Percentiles rank a stretch among this genome's conserved stretches.
Evolutionary conservation across 257 asterid genomes (phyloP).

Genomic region (Orobanche coerulescens): DNA sequence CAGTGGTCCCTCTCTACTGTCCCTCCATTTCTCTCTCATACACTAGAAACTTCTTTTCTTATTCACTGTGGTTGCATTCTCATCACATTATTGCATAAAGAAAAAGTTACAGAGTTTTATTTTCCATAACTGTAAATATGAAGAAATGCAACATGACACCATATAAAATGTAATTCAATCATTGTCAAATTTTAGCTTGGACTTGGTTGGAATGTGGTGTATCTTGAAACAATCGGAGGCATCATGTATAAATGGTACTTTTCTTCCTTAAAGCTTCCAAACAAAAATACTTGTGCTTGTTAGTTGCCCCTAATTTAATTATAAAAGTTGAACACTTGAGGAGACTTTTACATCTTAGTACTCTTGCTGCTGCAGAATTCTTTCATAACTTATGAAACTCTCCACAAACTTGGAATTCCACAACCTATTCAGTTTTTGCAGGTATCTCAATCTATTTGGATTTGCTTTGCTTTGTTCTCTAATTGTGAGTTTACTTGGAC

Average conservation of each 20-base stretch:
- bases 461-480: background rate
- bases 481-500: slow-evolving; percentile 11
- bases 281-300: slow-evolving; percentile 6
- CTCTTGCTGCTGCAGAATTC: slow-evolving; percentile 56
- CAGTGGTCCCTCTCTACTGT: no score
- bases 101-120: background rate
- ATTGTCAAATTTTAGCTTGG: background rate
- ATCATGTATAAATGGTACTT: background rate
- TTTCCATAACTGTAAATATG: background rate
- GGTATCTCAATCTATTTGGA: slow-evolving; percentile 42
- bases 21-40: no score
- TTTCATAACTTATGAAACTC: slow-evolving; percentile 66
- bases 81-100: background rate
- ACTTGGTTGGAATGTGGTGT: background rate
- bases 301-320: background rate
- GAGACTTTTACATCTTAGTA: background rate
- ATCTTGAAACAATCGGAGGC: background rate
- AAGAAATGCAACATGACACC: background rate
- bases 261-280: slow-evolving; percentile 7
- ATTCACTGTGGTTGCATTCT: slow-evolving; percentile 2
- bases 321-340: slow-evolving; percentile 1
- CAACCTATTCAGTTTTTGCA: slow-evolving; percentile 83
- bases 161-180: background rate
- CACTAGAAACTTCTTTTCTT: no score
- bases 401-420: slow-evolving; percentile 86